Percentiles rank a stretch among this genome's conserved stretches.
These are phyloP conservation scores for Podochytrium sp. DNA, from an alignment of 192 early-diverging fungal genomes.

Conservation along the genomic window DNA sequence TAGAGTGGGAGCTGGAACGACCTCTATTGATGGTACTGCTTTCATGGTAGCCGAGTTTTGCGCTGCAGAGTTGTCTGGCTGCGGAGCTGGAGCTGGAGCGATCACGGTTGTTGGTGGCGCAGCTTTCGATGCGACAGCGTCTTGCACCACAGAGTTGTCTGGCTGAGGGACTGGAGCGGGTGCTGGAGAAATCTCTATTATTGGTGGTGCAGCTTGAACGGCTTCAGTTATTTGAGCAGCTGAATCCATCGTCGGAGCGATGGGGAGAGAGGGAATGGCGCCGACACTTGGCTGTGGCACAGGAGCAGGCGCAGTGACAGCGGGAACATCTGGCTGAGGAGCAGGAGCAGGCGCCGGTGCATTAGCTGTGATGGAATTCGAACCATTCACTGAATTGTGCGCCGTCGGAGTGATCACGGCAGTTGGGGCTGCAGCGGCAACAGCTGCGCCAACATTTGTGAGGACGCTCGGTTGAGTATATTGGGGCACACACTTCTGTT, in stretches of 20 bases:
- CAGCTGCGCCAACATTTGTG: background rate
- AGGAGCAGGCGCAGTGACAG: background rate
- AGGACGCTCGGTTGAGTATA: background rate
- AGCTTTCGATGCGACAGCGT: no score
- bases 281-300: background rate
- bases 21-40: no score
- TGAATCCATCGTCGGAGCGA: no score
- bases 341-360: background rate
- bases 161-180: slow-evolving; percentile 7
- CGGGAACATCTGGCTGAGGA: background rate
- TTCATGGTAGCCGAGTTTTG: background rate
- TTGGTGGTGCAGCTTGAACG: no score
- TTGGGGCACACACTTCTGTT: background rate
- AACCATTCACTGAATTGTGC: no score
- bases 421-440: background rate
- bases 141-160: background rate
- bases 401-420: background rate
- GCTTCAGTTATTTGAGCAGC: no score
- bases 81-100: slow-evolving; percentile 10
- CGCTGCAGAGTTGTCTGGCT: background rate
- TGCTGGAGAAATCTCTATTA: no score
- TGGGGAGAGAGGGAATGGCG: no score
- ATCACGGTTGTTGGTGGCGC: background rate
- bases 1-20: background rate
- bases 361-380: no score